These are phyloP conservation scores for Spinellus fusiger DNA, from an alignment of 192 early-diverging fungal genomes.

Conservation along the genomic window DNA sequence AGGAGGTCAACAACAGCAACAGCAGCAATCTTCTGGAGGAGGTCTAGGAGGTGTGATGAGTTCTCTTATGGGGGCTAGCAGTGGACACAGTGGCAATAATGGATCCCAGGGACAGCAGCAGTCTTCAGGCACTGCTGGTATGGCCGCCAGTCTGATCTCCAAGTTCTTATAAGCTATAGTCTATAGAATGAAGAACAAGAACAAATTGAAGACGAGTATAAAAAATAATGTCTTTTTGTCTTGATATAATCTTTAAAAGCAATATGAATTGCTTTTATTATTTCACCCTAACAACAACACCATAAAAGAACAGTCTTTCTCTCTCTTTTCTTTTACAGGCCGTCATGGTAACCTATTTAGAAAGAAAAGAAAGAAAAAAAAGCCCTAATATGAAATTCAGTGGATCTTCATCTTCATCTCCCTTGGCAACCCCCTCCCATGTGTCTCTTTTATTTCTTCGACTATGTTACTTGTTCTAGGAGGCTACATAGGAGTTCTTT, in stretches of 20 bases:
- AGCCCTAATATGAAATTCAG: too few species aligned
- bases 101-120: not conserved
- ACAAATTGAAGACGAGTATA: too few species aligned
- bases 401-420: too few species aligned
- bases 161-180: not conserved
- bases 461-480: too few species aligned
- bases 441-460: too few species aligned
- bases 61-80: not conserved
- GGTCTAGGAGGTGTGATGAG: slow-evolving; percentile 10
- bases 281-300: too few species aligned
- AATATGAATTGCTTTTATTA: too few species aligned
- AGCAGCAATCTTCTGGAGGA: not conserved
- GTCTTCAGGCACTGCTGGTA: slow-evolving; percentile 8
- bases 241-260: too few species aligned
- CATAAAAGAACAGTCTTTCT: not conserved
- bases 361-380: slow-evolving; percentile 13
- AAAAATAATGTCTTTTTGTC: too few species aligned
- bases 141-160: not conserved
- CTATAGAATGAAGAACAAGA: too few species aligned
- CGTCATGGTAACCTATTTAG: not conserved
- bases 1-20: slow-evolving; percentile 1
- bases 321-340: not conserved
- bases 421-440: too few species aligned
- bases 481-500: slow-evolving; percentile 27
- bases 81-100: not conserved